These are phyloP conservation scores for Leccinum broughii DNA, from an alignment of 768 basidiomycete species.

Conservation along the genomic window DNA sequence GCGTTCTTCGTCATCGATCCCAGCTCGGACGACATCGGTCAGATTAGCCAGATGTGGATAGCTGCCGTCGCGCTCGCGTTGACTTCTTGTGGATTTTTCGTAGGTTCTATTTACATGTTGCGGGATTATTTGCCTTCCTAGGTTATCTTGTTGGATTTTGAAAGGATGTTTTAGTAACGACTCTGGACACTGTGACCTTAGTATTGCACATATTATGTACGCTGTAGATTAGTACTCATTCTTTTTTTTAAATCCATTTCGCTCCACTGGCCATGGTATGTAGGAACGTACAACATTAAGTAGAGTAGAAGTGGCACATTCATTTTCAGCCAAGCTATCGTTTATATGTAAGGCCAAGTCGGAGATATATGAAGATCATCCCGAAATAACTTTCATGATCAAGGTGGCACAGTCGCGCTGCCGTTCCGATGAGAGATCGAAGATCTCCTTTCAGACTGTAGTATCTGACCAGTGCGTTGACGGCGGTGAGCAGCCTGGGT, in stretches of 20 bases:
- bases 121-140: slow-evolving; percentile 16
- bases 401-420: neutral
- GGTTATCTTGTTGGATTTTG: neutral
- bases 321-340: neutral
- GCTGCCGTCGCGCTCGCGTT: slow-evolving; percentile 35
- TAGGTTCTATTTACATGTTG: slow-evolving; percentile 27
- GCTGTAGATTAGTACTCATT: neutral
- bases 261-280: too few relatives aligned
- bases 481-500: too few relatives aligned
- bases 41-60: slow-evolving; percentile 37
- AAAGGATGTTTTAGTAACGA: neutral
- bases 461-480: too few relatives aligned
- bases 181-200: neutral
- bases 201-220: neutral
- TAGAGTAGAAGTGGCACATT: neutral
- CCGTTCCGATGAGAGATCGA: neutral
- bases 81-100: slow-evolving; percentile 22
- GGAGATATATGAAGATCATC: neutral
- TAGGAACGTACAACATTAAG: too few relatives aligned
- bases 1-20: slow-evolving; percentile 25
- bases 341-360: neutral
- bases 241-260: neutral
- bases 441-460: neutral
- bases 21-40: slow-evolving; percentile 18
- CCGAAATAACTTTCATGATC: neutral